Conservation (phyloP, 768 basidiomycete genomes). For the Mycena chlorophos region DNA sequence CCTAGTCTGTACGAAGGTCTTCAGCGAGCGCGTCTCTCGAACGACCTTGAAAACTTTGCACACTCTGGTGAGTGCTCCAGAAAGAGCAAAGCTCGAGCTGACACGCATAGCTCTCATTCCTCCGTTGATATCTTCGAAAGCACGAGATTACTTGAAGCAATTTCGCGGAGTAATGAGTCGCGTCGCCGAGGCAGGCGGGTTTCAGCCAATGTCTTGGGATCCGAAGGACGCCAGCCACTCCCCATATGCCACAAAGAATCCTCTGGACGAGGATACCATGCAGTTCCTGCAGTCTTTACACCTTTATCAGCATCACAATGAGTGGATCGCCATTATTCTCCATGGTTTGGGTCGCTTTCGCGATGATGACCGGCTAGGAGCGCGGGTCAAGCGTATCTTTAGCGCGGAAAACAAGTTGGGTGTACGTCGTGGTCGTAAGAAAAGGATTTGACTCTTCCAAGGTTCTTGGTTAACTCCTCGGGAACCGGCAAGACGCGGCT, state of each 20-base stretch:
- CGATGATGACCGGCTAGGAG: neutral
- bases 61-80: neutral
- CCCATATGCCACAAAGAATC: no score
- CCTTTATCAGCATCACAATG: neutral
- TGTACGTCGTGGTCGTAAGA: neutral
- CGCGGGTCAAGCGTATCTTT: neutral
- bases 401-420: neutral
- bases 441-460: neutral
- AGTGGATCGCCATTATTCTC: neutral
- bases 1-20: neutral
- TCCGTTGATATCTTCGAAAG: no score
- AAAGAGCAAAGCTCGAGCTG: neutral
- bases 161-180: no score
- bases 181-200: no score
- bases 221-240: neutral
- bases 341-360: neutral
- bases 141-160: no score
- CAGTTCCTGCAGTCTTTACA: neutral
- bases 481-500: neutral
- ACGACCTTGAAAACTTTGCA: neutral
- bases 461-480: neutral
- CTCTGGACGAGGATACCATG: neutral
- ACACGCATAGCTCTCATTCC: neutral
- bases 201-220: neutral
- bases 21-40: neutral